Evolutionary conservation across 2,329 filamentous ascomycete species (phyloP).

Genomic region (Colletotrichum neosansevieriae): DNA sequence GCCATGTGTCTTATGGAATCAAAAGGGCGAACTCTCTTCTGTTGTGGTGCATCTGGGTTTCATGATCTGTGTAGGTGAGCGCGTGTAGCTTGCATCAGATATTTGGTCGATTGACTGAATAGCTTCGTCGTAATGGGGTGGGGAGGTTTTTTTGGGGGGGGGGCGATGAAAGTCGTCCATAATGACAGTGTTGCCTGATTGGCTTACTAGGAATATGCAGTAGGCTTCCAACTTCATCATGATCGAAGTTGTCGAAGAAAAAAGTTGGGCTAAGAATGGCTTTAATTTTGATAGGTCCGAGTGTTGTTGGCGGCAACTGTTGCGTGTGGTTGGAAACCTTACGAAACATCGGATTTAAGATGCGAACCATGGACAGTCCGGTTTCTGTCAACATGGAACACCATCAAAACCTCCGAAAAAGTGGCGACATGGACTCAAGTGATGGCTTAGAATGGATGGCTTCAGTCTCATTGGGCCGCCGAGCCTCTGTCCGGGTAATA

Average conservation of each 20-base stretch:
- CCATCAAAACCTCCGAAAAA: not conserved
- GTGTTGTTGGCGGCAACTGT: not conserved
- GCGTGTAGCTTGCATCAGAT: not conserved
- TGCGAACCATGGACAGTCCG: not conserved
- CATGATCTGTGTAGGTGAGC: not conserved
- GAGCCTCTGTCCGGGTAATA: not conserved
- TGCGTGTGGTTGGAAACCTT: slow-evolving; percentile 16
- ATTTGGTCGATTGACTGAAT: not conserved
- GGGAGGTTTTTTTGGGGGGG: too few relatives aligned
- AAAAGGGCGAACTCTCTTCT: slow-evolving; percentile 15
- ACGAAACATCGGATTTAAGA: not conserved
- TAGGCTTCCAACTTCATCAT: not conserved
- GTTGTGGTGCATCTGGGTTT: not conserved
- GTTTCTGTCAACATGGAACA: slow-evolving; percentile 18
- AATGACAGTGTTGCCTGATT: slow-evolving; percentile 19
- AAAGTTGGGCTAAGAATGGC: slow-evolving; percentile 37
- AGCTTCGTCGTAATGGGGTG: not conserved
- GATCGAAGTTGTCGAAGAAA: not conserved
- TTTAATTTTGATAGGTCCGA: slow-evolving; percentile 16
- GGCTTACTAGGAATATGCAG: not conserved
- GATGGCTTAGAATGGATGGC: slow-evolving; percentile 25
- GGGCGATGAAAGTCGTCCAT: not conserved
- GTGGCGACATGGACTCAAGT: not conserved
- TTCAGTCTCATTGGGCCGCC: slow-evolving; percentile 16
- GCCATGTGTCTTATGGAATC: slow-evolving; percentile 33